Percentiles rank a stretch among this genome's conserved stretches.
Evolutionary conservation across 2,329 filamentous ascomycete species (phyloP).

Genomic region (Aphanocladium album): DNA sequence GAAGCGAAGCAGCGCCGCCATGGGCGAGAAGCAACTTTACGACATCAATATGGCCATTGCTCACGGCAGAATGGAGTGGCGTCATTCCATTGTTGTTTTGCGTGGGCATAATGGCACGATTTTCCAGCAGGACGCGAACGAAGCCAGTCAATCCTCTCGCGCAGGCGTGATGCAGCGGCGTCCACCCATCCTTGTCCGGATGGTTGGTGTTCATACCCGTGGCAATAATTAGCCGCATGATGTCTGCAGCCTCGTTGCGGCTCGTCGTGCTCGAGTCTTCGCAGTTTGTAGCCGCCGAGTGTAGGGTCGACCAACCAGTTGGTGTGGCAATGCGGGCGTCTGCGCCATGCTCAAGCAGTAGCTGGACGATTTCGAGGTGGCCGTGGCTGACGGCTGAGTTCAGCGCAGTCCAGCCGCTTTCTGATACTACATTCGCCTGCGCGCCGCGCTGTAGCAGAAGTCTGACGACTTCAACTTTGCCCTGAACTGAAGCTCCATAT

Average conservation of each 20-base stretch:
- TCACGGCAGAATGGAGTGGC: not conserved
- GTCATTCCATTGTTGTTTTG: not conserved
- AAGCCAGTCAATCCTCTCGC: not conserved
- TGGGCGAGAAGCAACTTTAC: not conserved
- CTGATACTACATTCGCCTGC: not conserved
- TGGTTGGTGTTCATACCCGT: conserved; percentile 3
- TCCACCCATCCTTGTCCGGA: conserved; percentile 4
- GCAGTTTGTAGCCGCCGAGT: not conserved
- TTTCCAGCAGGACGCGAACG: not conserved
- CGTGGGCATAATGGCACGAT: not conserved
- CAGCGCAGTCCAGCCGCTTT: not conserved
- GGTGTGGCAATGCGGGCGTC: conserved; percentile 1
- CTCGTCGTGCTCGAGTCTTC: not conserved
- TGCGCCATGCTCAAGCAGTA: conserved; percentile 8
- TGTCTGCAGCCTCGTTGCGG: not conserved
- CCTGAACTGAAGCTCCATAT: not conserved
- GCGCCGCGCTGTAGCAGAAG: not conserved
- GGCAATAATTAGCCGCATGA: not conserved
- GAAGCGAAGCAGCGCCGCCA: not conserved
- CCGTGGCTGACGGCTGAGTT: conserved; percentile 2
- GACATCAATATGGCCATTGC: conserved; percentile 8
- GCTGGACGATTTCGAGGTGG: not conserved
- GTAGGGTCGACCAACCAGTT: conserved; percentile 6
- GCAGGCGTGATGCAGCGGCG: conserved; percentile 7
- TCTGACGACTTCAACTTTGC: not conserved